Evolutionary conservation across 441 rosid genomes (phyloP), one percentile per base, ranked within the genome.

Genomic region (Euphorbia celastroides): DNA sequence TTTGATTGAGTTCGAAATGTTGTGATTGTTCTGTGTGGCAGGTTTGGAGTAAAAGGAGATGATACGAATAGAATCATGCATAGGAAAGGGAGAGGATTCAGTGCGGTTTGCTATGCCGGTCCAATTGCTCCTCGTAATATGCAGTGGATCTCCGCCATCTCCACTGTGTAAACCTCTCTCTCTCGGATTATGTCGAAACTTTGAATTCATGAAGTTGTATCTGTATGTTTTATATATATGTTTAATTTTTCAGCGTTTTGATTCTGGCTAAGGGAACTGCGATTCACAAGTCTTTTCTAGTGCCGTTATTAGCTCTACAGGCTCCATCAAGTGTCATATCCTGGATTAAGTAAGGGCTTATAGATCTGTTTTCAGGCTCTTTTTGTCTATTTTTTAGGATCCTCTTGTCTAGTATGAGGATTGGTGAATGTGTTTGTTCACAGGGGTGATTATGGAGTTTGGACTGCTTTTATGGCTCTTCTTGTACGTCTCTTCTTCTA

Each of bases 391-490:
- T 61, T 19, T 11, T 25, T 65, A 0, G 57, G 19, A 4, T 31
- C 7, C 42, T 26, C 6, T 30, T 25, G 44, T 16, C 13, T 61
- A 14, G 28, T 5, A 68, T 62, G 20, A 64, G 57, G 51, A 27
- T 74, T 67, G 34, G 64, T 44, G 32, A 64, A 62, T 32, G 69
- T 66, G 30, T 72, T 65, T 75, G 36, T 80, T 80, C 83, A 63
- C 83, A 94, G 99, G 81, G 87, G 96, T 60, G 96, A 94, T 31
- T 89, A 94, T 88, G 99, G 97, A 26, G 42, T 86, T 34, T 91
- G 96, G 99, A 59, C 90, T 26, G 91, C 96, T 17, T 88, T 94
- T 72, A 36, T 91, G 61, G 91, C 88, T 5, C 89, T 94, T 77
- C 84, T 91, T 32, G 86, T 84, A 56, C 97, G 97, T 22, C 85